Conservation (phyloP, 352 stramenopile species). For the Phytophthora fragariae region DNA sequence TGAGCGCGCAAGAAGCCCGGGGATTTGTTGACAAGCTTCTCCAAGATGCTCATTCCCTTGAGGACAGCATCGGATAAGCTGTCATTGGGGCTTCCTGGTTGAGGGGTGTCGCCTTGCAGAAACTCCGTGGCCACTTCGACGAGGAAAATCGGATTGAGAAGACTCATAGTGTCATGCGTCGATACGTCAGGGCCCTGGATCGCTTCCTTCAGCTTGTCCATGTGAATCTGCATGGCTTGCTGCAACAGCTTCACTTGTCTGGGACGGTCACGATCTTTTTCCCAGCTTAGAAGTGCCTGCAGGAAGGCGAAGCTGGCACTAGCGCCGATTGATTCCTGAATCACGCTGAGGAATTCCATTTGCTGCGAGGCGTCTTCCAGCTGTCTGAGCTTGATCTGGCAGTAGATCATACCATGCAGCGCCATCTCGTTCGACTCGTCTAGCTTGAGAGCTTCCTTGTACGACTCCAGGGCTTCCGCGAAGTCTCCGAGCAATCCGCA, state of each 20-base stretch:
- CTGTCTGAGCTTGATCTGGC: constrained; percentile 89
- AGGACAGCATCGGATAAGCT: constrained; percentile 12
- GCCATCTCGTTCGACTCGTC: constrained; percentile 90
- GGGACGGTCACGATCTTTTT: constrained; percentile 70
- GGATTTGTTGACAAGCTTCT: constrained; percentile 85
- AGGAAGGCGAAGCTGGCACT: constrained; percentile 87
- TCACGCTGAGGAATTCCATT: constrained; percentile 92
- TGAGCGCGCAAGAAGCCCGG: constrained; percentile 88
- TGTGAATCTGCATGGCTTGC: constrained; percentile 82
- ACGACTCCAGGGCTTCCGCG: constrained; percentile 82
- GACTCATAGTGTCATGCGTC: constrained; percentile 77
- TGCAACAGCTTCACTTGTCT: constrained; percentile 82
- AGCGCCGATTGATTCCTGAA: constrained; percentile 88
- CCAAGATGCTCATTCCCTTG: constrained; percentile 67
- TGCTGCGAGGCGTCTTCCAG: constrained; percentile 92
- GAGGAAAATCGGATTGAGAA: constrained; percentile 90
- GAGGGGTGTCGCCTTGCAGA: constrained; percentile 50
- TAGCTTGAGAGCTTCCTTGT: constrained; percentile 86
- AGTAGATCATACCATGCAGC: constrained; percentile 93
- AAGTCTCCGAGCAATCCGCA: constrained; percentile 78
- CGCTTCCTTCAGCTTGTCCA: constrained; percentile 77
- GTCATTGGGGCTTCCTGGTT: constrained; percentile 20
- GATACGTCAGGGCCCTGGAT: constrained; percentile 72
- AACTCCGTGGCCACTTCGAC: constrained; percentile 90
- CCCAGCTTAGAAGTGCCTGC: constrained; percentile 86